Evolutionary conservation across 202 grass and related monocot genomes (phyloP).

Genomic region (Sporobolus alterniflorus): DNA sequence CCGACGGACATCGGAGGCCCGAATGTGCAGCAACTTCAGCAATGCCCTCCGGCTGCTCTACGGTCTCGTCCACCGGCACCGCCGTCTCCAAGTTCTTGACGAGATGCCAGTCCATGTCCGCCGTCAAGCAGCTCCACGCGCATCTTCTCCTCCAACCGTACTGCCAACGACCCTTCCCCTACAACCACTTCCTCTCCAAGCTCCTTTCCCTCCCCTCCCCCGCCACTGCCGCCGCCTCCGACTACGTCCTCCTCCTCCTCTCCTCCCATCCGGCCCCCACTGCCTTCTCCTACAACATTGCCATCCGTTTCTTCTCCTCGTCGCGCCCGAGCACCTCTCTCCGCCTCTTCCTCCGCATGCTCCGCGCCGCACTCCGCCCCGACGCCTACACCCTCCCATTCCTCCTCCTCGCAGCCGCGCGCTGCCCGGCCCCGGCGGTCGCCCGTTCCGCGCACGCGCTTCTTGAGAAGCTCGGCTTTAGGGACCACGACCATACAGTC

Average conservation of each 20-base stretch:
- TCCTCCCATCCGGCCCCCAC: constrained; percentile 41
- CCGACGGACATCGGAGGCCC: too few relatives aligned
- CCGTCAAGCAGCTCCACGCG: constrained; percentile 62
- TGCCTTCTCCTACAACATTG: constrained; percentile 66
- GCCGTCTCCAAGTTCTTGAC: constrained; percentile 19
- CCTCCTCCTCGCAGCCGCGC: constrained; percentile 57
- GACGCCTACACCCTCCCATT: constrained; percentile 55
- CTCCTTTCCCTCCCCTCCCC: constrained; percentile 39
- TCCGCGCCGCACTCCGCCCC: constrained; percentile 12
- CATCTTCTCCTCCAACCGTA: constrained; percentile 30
- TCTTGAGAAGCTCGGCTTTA: constrained; percentile 38
- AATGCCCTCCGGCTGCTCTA: too few relatives aligned
- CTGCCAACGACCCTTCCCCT: constrained; percentile 31
- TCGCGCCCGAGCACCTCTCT: neutral
- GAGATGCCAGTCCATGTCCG: constrained; percentile 39
- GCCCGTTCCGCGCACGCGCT: constrained; percentile 45
- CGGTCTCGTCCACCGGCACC: neutral
- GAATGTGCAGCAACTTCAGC: too few relatives aligned
- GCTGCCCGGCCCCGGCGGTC: constrained; percentile 15
- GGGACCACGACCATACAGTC: constrained; percentile 42
- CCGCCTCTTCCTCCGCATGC: constrained; percentile 1
- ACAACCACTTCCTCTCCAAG: constrained; percentile 69
- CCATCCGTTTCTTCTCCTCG: constrained; percentile 56
- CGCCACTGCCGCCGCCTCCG: constrained; percentile 5
- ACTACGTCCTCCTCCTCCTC: constrained; percentile 50